Conservation (phyloP, 148 eudicot genomes). For the Bassia scoparia region DNA sequence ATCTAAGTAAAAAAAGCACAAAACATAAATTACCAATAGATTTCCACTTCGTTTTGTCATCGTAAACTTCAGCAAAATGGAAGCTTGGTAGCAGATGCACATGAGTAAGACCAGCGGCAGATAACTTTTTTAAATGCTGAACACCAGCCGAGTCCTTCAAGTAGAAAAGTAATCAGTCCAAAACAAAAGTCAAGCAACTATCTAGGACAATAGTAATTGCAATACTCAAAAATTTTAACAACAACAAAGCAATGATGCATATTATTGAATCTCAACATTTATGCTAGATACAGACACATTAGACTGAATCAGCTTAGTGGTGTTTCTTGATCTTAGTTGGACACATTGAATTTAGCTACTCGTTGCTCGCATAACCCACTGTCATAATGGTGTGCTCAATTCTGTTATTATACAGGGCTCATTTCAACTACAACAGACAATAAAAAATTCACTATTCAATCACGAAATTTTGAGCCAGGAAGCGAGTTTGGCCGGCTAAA, state of each 20-base stretch:
- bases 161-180: slow-evolving; percentile 17
- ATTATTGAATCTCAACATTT: too few species aligned
- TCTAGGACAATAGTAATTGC: slow-evolving; percentile 2
- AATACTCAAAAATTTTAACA: background rate
- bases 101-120: slow-evolving; percentile 88
- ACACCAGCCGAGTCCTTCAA: slow-evolving; percentile 86
- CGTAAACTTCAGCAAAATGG: slow-evolving; percentile 89
- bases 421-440: too few species aligned
- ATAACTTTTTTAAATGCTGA: slow-evolving; percentile 76
- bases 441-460: too few species aligned
- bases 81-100: slow-evolving; percentile 88
- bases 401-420: too few species aligned
- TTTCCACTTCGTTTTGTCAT: slow-evolving; percentile 83
- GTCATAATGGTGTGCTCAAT: too few species aligned
- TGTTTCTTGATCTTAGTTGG: background rate
- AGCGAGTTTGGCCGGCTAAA: too few species aligned
- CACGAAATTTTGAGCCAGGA: too few species aligned
- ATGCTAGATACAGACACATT: too few species aligned
- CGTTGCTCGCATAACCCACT: background rate
- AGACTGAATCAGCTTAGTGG: background rate
- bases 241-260: background rate
- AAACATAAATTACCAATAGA: slow-evolving; percentile 47
- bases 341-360: background rate
- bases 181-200: too few species aligned
- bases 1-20: background rate